These are phyloP conservation scores for Cucumis sativus DNA, from an alignment of 306 rosid species.

Conservation along the genomic window Cucumber_9930_V3 NC_026657.2:15012001-15012500, in stretches of 20 bases:
- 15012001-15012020: too few species aligned
- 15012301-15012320: background rate
- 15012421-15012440: background rate
- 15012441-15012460: too few species aligned
- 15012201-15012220: constrained; percentile 46
- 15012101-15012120: too few species aligned
- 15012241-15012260: constrained; percentile 28
- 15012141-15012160: background rate
- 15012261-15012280: constrained; percentile 7
- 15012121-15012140: too few species aligned
- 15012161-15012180: constrained; percentile 18
- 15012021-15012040: too few species aligned
- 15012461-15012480: too few species aligned
- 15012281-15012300: background rate
- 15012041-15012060: too few species aligned
- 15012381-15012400: background rate
- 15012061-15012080: too few species aligned
- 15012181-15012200: constrained; percentile 47
- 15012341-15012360: background rate
- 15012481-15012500: too few species aligned
- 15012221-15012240: constrained; percentile 95
- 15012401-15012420: background rate
- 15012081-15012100: too few species aligned
- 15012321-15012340: too few species aligned
- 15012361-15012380: background rate